Conservation (phyloP, 1,284 basidiomycete species). For the Fomitopsis betulina region DNA sequence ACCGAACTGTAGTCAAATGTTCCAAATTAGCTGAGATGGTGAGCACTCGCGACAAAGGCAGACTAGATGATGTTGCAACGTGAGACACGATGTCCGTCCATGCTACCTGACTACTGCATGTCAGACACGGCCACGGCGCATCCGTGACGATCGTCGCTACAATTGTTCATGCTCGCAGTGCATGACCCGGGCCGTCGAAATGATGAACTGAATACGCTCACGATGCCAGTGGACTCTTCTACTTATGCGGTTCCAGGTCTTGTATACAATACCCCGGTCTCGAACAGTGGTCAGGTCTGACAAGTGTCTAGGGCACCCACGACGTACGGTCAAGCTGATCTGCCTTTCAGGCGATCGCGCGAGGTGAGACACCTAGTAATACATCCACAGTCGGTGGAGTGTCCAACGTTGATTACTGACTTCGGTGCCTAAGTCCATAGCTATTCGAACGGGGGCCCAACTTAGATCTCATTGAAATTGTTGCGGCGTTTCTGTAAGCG, state of each 20-base stretch:
- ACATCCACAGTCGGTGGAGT: neutral
- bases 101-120: neutral
- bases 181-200: neutral
- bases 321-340: no score
- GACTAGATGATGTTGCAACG: neutral
- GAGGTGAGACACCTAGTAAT: neutral
- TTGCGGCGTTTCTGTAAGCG: neutral
- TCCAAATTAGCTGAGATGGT: neutral
- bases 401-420: neutral
- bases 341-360: neutral
- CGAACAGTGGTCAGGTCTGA: neutral
- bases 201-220: no score
- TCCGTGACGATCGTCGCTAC: neutral
- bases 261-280: neutral
- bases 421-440: neutral
- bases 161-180: neutral
- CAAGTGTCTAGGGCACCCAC: neutral
- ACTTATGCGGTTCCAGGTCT: neutral
- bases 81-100: neutral
- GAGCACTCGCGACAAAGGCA: neutral
- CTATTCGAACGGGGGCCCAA: neutral
- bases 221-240: neutral
- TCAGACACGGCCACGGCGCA: neutral
- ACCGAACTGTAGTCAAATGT: neutral
- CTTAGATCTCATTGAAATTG: neutral